phyloP scores from a whole-genome alignment of 148 eudicot species.

The Vaccinium vitisidaea region DNA sequence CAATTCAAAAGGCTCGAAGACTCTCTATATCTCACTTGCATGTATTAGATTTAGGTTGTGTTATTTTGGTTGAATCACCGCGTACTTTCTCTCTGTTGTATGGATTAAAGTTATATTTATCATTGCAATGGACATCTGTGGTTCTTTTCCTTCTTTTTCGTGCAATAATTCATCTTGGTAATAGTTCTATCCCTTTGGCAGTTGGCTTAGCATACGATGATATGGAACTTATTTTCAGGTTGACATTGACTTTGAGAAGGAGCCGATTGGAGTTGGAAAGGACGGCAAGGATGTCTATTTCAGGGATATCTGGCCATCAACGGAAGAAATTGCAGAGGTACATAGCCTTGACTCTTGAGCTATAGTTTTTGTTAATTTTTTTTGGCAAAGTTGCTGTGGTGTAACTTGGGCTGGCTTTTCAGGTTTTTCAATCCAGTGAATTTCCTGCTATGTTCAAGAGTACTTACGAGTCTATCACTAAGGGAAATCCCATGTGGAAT shows the following conservation, averaged over 20 bases:
- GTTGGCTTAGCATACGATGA: background rate
- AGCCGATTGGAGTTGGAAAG: constrained; percentile 30
- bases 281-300: constrained; percentile 31
- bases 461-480: constrained; percentile 20
- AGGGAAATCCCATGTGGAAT: constrained; percentile 26
- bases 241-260: constrained; percentile 31
- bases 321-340: constrained; percentile 32
- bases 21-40: background rate
- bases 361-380: background rate
- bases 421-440: constrained; percentile 22
- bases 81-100: background rate
- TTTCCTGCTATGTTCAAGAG: constrained; percentile 21
- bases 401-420: background rate
- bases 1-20: background rate
- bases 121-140: background rate
- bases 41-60: constrained; percentile 1
- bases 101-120: background rate
- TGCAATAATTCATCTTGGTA: background rate
- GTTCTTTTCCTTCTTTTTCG: background rate
- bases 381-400: background rate
- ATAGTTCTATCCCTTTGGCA: background rate
- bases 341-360: background rate
- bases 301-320: constrained; percentile 31
- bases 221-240: constrained; percentile 12
- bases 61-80: constrained; percentile 4